Conservation (phyloP, 164 flowering plant genomes). For the Santalum album region DNA sequence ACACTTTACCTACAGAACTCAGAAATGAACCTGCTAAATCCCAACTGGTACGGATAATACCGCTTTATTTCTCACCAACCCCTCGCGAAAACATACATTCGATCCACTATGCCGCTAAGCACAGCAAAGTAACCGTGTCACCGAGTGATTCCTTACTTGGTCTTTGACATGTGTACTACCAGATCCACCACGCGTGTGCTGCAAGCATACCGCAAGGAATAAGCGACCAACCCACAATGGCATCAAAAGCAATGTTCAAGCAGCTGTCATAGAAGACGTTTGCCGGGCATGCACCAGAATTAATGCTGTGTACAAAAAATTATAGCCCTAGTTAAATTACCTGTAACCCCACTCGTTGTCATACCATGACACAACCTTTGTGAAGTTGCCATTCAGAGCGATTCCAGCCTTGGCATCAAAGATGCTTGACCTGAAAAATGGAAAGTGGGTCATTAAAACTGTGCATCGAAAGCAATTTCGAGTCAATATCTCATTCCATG, state of each 20-base stretch:
- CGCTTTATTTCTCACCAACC: no score
- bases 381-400: conserved; percentile 17
- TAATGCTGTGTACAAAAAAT: background rate
- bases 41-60: no score
- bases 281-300: no score
- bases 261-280: no score
- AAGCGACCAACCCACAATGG: background rate
- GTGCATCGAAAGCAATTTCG: background rate
- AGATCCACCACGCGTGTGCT: conserved; percentile 44
- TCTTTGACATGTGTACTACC: conserved; percentile 20
- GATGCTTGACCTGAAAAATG: conserved; percentile 47
- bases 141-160: background rate
- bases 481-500: no score
- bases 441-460: no score
- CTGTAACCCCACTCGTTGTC: conserved; percentile 25
- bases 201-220: conserved; percentile 5
- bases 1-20: no score
- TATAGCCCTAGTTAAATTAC: conserved; percentile 3
- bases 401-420: conserved; percentile 33
- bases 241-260: no score
- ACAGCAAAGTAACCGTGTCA: no score
- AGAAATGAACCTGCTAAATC: no score
- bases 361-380: conserved; percentile 24
- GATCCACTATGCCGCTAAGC: no score
- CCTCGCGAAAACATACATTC: no score